phyloP scores from a whole-genome alignment of 495 filamentous ascomycete species.

The Stereocaulon alpinum region DNA sequence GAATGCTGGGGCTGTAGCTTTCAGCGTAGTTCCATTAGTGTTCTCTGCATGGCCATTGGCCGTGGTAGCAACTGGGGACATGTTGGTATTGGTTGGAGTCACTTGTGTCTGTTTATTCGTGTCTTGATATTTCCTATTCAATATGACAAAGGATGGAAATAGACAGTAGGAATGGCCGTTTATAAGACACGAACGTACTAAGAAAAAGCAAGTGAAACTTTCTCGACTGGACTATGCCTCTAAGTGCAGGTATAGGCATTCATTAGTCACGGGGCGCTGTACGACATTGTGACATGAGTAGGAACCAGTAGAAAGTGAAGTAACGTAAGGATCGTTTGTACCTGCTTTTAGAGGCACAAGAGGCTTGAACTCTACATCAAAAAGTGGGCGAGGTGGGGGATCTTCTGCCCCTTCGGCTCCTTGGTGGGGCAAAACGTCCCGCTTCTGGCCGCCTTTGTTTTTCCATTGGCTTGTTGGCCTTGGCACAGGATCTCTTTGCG shows the following conservation, averaged over 20 bases:
- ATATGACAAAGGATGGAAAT: not conserved
- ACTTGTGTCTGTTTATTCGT: not conserved
- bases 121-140: not conserved
- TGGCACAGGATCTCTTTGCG: not conserved
- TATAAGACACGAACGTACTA: not conserved
- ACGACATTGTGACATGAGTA: not conserved
- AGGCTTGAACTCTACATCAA: conserved; percentile 5
- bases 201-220: not conserved
- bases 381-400: not conserved
- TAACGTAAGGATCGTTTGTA: conserved; percentile 19
- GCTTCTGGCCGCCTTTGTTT: not conserved
- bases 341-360: conserved; percentile 25
- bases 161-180: not conserved
- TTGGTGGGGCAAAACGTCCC: not conserved
- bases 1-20: conserved; percentile 41
- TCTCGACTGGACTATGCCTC: conserved; percentile 37
- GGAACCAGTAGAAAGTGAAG: not conserved
- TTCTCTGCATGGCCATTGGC: conserved; percentile 19
- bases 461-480: not conserved
- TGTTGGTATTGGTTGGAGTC: conserved; percentile 13
- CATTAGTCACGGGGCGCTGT: conserved; percentile 1
- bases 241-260: conserved; percentile 55
- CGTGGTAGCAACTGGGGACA: conserved; percentile 33
- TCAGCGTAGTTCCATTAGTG: conserved; percentile 29
- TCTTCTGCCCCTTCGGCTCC: not conserved